Evolutionary conservation across 805 yeast species (phyloP), one percentile per base, ranked within the genome.

Genomic region (Starmerella apis): DNA sequence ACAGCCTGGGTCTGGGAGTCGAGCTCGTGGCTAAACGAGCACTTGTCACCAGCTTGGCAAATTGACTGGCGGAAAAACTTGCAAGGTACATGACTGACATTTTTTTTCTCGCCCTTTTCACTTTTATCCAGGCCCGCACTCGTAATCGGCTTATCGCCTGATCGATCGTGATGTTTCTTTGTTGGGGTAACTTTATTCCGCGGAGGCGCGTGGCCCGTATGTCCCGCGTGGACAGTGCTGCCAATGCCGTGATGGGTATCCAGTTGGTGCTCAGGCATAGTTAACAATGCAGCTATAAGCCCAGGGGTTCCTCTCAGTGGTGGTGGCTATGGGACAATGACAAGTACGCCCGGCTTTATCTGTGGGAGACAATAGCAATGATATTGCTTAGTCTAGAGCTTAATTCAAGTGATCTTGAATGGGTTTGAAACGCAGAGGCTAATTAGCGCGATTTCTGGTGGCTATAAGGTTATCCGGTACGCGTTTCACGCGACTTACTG

Each of bases 21-120:
- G n/a, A 72, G 63, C 4, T 75, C 71, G 64, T 90, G 98, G 30
- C 92, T 80, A 63, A 90, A 90, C 1, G 96, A 96, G 65, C 98
- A 90, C 0, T 90, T 73, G 46, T 71, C 72, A 11, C 97, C 97
- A 1, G 97, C 97, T 66, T 88, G 96, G 65, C 98, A 90, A 16
- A 84, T 78, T 0, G 97, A 96, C 65, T 88, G 96, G 51, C 78
- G 73, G 65, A 73, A 90, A 70, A 90, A 90, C 69, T 90, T 90
- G 67, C 98, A 90, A 2, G 98, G 98, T 27, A 90, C 97, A 66
- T 90, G 98, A 43, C 94, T 81, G 42, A 86, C 74, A 61, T 83
- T 86, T 70, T 68, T 66, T 43, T 41, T 41, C 35, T 41, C 44
- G 33, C 33, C 16, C 44, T 41, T 41, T 16, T 41, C 44, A 16